These are phyloP conservation scores for Lojkania enalia DNA, from an alignment of 2,329 filamentous ascomycete species.

Conservation along the genomic window DNA sequence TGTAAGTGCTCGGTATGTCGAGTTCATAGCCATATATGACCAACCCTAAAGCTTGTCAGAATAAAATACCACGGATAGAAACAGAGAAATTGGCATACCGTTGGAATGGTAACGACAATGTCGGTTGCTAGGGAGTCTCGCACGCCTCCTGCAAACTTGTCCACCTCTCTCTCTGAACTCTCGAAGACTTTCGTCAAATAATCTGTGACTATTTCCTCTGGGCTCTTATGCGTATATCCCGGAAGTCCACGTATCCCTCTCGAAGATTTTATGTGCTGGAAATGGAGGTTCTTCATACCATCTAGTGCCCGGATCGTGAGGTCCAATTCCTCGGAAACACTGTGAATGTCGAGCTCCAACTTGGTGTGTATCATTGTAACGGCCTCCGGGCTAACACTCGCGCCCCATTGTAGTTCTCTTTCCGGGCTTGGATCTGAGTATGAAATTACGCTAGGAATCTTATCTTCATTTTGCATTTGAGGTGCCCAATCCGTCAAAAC, in stretches of 20 bases:
- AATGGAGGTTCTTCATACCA: constrained; percentile 32
- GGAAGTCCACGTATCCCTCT: constrained; percentile 9
- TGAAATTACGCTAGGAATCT: constrained; percentile 36
- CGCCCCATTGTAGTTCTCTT: constrained; percentile 28
- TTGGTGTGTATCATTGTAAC: constrained; percentile 38
- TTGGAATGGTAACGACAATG: constrained; percentile 31
- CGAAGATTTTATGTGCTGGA: constrained; percentile 21
- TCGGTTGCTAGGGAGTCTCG: constrained; percentile 22
- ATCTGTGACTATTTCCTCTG: constrained; percentile 33
- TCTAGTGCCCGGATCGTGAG: constrained; percentile 30
- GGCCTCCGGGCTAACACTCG: constrained; percentile 21
- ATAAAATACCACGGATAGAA: neutral
- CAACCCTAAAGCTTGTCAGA: constrained; percentile 22
- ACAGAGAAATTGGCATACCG: constrained; percentile 9
- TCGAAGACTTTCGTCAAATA: constrained; percentile 30
- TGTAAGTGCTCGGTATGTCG: constrained; percentile 27
- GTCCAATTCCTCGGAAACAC: constrained; percentile 28
- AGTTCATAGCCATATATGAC: constrained; percentile 34
- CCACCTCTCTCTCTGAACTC: constrained; percentile 15
- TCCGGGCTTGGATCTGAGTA: constrained; percentile 20
- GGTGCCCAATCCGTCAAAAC: constrained; percentile 28
- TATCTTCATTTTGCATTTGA: constrained; percentile 24
- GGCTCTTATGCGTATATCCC: constrained; percentile 25
- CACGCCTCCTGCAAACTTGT: constrained; percentile 13
- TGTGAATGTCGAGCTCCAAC: constrained; percentile 30